Conservation (phyloP, 1,284 basidiomycete genomes). For the Leccinum solheimii region DNA sequence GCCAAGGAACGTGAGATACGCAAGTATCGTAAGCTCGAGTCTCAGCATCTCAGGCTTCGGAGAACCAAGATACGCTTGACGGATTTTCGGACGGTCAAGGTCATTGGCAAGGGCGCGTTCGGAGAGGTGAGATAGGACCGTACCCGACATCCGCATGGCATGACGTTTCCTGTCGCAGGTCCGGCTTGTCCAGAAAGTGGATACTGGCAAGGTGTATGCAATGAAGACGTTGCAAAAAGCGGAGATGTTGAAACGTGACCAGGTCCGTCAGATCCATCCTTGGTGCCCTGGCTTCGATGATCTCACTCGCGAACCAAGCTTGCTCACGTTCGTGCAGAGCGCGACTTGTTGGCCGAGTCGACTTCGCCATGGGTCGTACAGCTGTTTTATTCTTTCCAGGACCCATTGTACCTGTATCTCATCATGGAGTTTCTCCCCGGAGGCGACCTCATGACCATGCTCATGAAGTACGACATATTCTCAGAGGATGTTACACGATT, state of each 20-base stretch:
- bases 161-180: slow-evolving; percentile 53
- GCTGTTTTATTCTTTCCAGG: slow-evolving; percentile 98
- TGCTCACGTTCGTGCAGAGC: slow-evolving; percentile 97
- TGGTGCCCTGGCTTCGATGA: background rate
- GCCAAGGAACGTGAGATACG: slow-evolving; percentile 90
- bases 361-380: slow-evolving; percentile 99
- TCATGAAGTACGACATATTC: slow-evolving; percentile 99
- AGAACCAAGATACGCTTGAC: slow-evolving; percentile 91
- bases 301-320: slow-evolving; percentile 52
- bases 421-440: slow-evolving; percentile 99
- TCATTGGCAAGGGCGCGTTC: slow-evolving; percentile 98
- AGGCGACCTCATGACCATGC: slow-evolving; percentile 98
- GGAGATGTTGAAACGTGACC: slow-evolving; percentile 99
- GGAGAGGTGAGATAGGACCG: slow-evolving; percentile 71
- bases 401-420: slow-evolving; percentile 92
- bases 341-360: slow-evolving; percentile 96
- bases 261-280: slow-evolving; percentile 53
- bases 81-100: slow-evolving; percentile 97
- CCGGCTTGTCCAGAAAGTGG: slow-evolving; percentile 92
- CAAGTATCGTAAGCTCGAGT: slow-evolving; percentile 90
- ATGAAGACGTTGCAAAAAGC: slow-evolving; percentile 99
- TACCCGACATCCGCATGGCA: background rate
- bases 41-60: slow-evolving; percentile 86
- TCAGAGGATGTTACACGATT: slow-evolving; percentile 98
- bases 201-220: slow-evolving; percentile 97